Evolutionary conservation across 805 yeast species (phyloP).

Genomic region (Yamadazyma olivae): DNA sequence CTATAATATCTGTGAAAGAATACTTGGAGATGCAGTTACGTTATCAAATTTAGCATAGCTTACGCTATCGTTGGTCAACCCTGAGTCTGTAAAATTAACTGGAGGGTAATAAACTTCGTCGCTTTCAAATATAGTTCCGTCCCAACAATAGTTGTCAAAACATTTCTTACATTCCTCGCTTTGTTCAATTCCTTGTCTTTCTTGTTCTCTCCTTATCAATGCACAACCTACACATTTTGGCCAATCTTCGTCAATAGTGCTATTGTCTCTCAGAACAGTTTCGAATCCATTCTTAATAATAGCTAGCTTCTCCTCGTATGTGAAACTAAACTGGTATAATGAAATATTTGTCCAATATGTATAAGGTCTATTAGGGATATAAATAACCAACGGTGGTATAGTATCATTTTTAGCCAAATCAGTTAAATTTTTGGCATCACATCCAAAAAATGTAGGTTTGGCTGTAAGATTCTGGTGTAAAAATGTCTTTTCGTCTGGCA

Average conservation of each 20-base stretch:
- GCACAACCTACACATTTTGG: slow-evolving; percentile 41
- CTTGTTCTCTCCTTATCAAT: slow-evolving; percentile 37
- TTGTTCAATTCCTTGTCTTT: slow-evolving; percentile 34
- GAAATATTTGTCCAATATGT: slow-evolving; percentile 31
- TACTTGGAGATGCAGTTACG: neutral
- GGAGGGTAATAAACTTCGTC: slow-evolving; percentile 16
- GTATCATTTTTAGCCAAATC: slow-evolving; percentile 33
- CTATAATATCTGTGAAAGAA: too few species aligned
- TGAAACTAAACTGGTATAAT: slow-evolving; percentile 29
- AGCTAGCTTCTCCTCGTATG: slow-evolving; percentile 33
- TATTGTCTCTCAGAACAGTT: slow-evolving; percentile 27
- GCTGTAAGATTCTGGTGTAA: slow-evolving; percentile 32
- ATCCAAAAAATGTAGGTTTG: slow-evolving; percentile 41
- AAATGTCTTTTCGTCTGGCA: slow-evolving; percentile 34
- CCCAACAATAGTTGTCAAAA: slow-evolving; percentile 39
- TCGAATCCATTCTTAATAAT: slow-evolving; percentile 39
- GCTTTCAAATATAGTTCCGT: slow-evolving; percentile 20
- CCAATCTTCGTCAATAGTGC: slow-evolving; percentile 36
- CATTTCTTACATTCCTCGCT: slow-evolving; percentile 35
- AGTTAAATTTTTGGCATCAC: slow-evolving; percentile 35
- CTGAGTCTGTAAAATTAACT: slow-evolving; percentile 26
- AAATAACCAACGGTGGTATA: slow-evolving; percentile 36
- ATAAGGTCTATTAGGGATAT: slow-evolving; percentile 37
- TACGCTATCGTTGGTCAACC: slow-evolving; percentile 24
- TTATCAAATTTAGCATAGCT: neutral